Evolutionary conservation across 768 basidiomycete species (phyloP).

Genomic region (Agrocybe chaxingu): DNA sequence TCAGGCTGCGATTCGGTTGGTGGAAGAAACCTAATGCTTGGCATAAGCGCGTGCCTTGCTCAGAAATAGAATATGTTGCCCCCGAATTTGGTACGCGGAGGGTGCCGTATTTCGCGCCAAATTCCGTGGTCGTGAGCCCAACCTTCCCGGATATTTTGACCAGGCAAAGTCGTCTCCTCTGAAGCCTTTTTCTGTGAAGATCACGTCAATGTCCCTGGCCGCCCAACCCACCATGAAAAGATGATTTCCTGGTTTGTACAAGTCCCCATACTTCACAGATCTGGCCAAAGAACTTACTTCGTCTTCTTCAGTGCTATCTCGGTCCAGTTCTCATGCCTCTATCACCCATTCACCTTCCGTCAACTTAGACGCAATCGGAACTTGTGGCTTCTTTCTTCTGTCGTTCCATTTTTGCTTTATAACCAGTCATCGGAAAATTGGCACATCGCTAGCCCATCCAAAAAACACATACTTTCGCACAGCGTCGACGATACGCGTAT

Average conservation of each 20-base stretch:
- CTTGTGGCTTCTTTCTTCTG: conserved; percentile 9
- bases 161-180: not conserved
- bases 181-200: conserved; percentile 6
- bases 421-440: not conserved
- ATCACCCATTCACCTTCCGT: conserved; percentile 11
- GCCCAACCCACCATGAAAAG: conserved; percentile 8
- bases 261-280: conserved; percentile 9
- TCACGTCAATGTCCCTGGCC: conserved; percentile 2
- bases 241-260: conserved; percentile 12
- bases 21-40: not conserved
- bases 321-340: conserved; percentile 14
- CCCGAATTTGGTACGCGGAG: conserved; percentile 19
- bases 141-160: conserved; percentile 9
- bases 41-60: conserved; percentile 13
- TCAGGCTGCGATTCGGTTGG: too few relatives aligned
- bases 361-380: conserved; percentile 17
- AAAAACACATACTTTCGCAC: conserved; percentile 6
- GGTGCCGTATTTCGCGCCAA: conserved; percentile 22
- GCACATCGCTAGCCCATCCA: not conserved
- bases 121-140: conserved; percentile 16
- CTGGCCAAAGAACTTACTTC: conserved; percentile 3
- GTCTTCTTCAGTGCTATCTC: conserved; percentile 11
- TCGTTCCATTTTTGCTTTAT: conserved; percentile 10
- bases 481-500: conserved; percentile 6
- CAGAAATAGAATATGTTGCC: conserved; percentile 21